Conservation (phyloP, 1,284 basidiomycete species). For the Leccinum subrobustum region DNA sequence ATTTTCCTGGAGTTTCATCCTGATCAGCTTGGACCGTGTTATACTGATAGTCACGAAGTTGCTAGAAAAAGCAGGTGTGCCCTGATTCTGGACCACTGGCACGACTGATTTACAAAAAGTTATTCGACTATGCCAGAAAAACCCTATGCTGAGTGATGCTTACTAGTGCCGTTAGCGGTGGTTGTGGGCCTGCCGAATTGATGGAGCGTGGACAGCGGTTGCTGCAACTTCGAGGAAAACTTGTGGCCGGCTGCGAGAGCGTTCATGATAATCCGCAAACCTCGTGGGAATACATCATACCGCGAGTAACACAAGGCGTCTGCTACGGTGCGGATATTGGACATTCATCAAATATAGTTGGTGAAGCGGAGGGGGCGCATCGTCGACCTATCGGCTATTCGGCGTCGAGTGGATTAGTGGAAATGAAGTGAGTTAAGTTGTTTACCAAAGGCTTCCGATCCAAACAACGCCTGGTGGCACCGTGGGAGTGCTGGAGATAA, state of each 20-base stretch:
- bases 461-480: constrained; percentile 25
- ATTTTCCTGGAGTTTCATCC: constrained; percentile 5
- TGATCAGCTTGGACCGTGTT: constrained; percentile 4
- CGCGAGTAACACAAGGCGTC: constrained; percentile 14
- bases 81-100: constrained; percentile 5
- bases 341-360: constrained; percentile 14
- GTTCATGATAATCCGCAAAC: constrained; percentile 13
- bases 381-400: constrained; percentile 16
- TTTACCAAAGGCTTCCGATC: constrained; percentile 30
- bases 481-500: constrained; percentile 1
- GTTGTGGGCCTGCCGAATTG: constrained; percentile 3
- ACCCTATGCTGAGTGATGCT: background rate
- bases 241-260: constrained; percentile 26
- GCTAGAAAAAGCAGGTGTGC: constrained; percentile 1
- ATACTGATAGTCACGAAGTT: background rate
- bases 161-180: constrained; percentile 5
- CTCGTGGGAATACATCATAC: constrained; percentile 16
- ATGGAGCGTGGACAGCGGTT: constrained; percentile 5
- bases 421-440: constrained; percentile 16
- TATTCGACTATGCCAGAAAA: background rate
- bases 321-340: constrained; percentile 31
- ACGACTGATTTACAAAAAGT: constrained; percentile 1
- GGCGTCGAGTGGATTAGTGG: constrained; percentile 21
- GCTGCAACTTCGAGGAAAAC: constrained; percentile 22
- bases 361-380: constrained; percentile 11